Base-by-base conservation (phyloP, 2,329 filamentous ascomycete genomes). In the Colletotrichum nymphaeae region DNA sequence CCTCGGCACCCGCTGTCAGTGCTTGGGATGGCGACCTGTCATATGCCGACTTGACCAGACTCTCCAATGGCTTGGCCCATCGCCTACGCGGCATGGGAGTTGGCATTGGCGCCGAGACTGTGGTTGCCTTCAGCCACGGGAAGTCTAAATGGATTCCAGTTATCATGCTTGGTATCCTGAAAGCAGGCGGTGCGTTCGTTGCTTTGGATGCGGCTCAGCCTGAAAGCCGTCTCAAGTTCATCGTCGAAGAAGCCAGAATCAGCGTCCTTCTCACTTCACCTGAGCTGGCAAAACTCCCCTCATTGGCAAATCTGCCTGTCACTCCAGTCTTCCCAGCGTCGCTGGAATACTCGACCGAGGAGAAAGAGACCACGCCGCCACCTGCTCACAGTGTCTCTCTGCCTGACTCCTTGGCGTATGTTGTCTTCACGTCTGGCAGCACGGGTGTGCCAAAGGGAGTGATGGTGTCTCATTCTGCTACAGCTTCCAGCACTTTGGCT, bases 181-280 rank as follows among this genome's bases (percentile, higher is more conserved):
- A 80, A 64, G 70, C 80, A 3, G 81, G 81, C 9, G 79, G 76
- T 9, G 78, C 78, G 2, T 79, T 80, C 46, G 78, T 79, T 3
- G 76, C 77, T 14, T 66, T 81, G n/a, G 80, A 81, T 58, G 77
- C 76, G 22, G 28, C 57, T 30, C 28, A 60, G 28, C 57, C 26
- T 12, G n/a, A 22, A 42, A 42, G n/a, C 14, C 26, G 26, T 12
- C 28, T 60, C 16, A 42, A 32, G 19, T 32, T 32, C 28, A 60
- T 60, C 28, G n/a, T 32, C 35, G n/a, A 60, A 42, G 28, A 60
- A 30, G 65, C 62, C 6, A 30, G 24, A 9, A 37, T 42, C 42
- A 55, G 26, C 19, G 37, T 64, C 62, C 32, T 55, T 32, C 12
- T 64, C 22, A 64, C 62, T 26, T 64, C 52, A 28, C 52, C 57